Evolutionary conservation across 1,284 basidiomycete genomes (phyloP).

Genomic region (Exobasidium cylindrosporum): DNA sequence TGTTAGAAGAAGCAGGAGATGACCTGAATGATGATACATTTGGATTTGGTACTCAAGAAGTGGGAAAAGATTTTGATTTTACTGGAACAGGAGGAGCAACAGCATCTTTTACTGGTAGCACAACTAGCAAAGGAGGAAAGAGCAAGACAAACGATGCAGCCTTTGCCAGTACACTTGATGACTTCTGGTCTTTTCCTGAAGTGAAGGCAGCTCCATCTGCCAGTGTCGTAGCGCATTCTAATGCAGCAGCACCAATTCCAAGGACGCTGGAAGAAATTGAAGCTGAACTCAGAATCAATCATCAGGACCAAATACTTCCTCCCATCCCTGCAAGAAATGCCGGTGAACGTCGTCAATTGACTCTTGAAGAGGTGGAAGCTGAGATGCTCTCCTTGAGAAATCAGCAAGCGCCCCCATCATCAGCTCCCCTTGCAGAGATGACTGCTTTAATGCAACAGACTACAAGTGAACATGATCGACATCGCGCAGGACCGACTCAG

Average conservation of each 20-base stretch:
- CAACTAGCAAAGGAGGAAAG: slow-evolving; percentile 13
- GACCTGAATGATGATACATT: slow-evolving; percentile 91
- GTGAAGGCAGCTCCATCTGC: slow-evolving; percentile 23
- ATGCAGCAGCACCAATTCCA: slow-evolving; percentile 42
- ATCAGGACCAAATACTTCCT: slow-evolving; percentile 26
- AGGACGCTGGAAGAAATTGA: slow-evolving; percentile 82
- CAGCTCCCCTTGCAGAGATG: slow-evolving; percentile 5
- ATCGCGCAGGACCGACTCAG: slow-evolving; percentile 1
- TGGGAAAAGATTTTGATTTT: slow-evolving; percentile 86
- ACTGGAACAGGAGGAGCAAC: slow-evolving; percentile 50
- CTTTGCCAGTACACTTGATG: slow-evolving; percentile 51
- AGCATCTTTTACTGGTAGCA: not conserved
- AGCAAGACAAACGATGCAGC: slow-evolving; percentile 30
- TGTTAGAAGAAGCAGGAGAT: slow-evolving; percentile 80
- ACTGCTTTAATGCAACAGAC: not conserved
- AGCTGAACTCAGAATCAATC: slow-evolving; percentile 64
- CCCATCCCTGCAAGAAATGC: slow-evolving; percentile 24
- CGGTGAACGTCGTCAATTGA: slow-evolving; percentile 62
- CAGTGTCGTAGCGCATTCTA: slow-evolving; percentile 27
- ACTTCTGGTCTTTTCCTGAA: slow-evolving; percentile 45
- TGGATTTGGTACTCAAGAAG: slow-evolving; percentile 59
- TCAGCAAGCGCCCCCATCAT: slow-evolving; percentile 10
- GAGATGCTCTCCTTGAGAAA: slow-evolving; percentile 61
- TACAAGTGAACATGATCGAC: not conserved
- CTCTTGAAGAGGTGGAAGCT: slow-evolving; percentile 88